phyloP scores from a whole-genome alignment of 2,329 filamentous ascomycete species.

The Lachnellula suecica region DNA sequence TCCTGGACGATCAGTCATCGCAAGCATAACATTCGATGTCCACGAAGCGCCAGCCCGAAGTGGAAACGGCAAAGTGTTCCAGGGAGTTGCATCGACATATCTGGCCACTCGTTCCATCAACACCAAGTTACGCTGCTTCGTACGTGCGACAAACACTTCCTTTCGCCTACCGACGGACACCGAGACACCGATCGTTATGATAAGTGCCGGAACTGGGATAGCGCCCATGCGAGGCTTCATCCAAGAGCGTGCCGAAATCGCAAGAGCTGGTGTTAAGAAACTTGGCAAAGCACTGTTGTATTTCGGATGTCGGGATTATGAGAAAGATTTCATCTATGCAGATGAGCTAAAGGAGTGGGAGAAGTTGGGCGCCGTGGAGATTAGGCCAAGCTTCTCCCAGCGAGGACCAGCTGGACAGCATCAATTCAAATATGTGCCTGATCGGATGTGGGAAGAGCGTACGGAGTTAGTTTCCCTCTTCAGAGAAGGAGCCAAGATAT shows the following conservation, averaged over 20 bases:
- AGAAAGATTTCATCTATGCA: slow-evolving; percentile 43
- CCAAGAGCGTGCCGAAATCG: slow-evolving; percentile 39
- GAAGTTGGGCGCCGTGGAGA: slow-evolving; percentile 10
- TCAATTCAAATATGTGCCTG: slow-evolving; percentile 8
- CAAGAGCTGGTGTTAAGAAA: slow-evolving; percentile 3
- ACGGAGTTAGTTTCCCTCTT: slow-evolving; percentile 8
- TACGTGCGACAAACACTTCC: slow-evolving; percentile 39
- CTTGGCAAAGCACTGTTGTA: slow-evolving; percentile 41
- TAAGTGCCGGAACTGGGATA: slow-evolving; percentile 37
- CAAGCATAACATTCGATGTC: background rate
- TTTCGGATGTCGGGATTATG: slow-evolving; percentile 44
- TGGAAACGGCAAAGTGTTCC: background rate
- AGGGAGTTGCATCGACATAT: slow-evolving; percentile 59
- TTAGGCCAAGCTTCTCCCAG: slow-evolving; percentile 5
- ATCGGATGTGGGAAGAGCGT: slow-evolving; percentile 13
- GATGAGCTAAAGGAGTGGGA: slow-evolving; percentile 35
- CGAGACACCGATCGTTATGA: slow-evolving; percentile 32
- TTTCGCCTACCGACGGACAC: slow-evolving; percentile 29
- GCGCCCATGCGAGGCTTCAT: slow-evolving; percentile 48
- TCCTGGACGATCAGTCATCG: background rate
- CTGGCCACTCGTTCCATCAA: slow-evolving; percentile 39
- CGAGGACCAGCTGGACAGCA: background rate
- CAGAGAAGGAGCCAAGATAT: slow-evolving; percentile 11
- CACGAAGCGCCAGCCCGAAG: background rate
- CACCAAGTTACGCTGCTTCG: slow-evolving; percentile 52